Evolutionary conservation across 805 yeast species (phyloP), one percentile per base, ranked within the genome.

Genomic region (Starmerella sp.): DNA sequence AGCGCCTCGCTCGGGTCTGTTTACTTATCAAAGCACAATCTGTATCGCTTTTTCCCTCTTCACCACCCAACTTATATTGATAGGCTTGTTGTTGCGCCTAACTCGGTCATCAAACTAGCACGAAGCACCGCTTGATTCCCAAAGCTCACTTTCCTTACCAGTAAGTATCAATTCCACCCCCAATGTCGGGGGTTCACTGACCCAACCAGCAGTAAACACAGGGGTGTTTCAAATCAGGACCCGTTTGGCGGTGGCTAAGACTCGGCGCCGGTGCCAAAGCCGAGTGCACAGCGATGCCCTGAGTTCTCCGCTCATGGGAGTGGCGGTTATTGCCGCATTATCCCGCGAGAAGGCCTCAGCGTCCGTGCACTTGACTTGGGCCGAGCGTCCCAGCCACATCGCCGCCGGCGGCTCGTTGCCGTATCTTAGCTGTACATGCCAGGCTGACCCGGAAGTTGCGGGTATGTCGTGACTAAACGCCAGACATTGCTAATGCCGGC

Each of bases 121-220:
- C 49, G 17, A 46, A 34, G 49, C 38, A 46, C 17, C 37, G 39
- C 49, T 46, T 46, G 49, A 46, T 46, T 34, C 51, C 32, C 43
- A 37, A 54, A 46, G 54, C 39, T 39, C 52, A 37, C 58, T 47
- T 39, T 51, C 48, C 51, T 42, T 54, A 46, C 55, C 60, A 57
- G 60, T 57, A 57, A 57, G 60, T 57, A 57, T 54, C 51, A 48
- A 48, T 48, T 29, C 28, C 7, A 8, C 32, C 8, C 42, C 30
- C n/a, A 8, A 29, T 22, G 22, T 13, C 30, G 35, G 39, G 10
- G 17, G 37, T 14, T 13, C 42, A 44, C 48, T 44, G 36, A 44
- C 43, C 28, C 38, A 30, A 11, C 28, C 30, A 28, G 29, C 48
- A 30, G 30, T 15, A 30, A 44, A 13, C 48, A 31, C 43, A 39